Evolutionary conservation across 2,329 filamentous ascomycete genomes (phyloP).

Genomic region (Bipolaris zeicola): DNA sequence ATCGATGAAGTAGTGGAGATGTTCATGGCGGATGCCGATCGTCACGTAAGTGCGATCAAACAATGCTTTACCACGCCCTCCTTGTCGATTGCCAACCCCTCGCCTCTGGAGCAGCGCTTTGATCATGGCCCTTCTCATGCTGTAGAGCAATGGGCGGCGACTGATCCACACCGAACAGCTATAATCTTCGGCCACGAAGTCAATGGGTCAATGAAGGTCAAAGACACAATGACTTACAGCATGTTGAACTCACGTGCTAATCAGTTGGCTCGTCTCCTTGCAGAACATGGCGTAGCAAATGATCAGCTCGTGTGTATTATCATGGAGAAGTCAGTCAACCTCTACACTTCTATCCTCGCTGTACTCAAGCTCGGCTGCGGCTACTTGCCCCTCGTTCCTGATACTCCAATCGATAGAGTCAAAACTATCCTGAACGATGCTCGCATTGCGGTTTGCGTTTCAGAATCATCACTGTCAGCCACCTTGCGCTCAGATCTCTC

Average conservation of each 20-base stretch:
- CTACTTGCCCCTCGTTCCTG: constrained; percentile 79
- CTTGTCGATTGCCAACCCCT: constrained; percentile 52
- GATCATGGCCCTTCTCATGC: constrained; percentile 43
- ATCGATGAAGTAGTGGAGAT: constrained; percentile 59
- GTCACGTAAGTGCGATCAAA: constrained; percentile 36
- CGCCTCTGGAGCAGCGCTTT: constrained; percentile 31
- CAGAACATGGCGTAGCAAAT: constrained; percentile 52
- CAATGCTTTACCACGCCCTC: constrained; percentile 28
- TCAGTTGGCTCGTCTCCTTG: constrained; percentile 63
- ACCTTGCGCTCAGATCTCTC: constrained; percentile 11
- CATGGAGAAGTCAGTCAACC: constrained; percentile 74
- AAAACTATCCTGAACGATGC: constrained; percentile 67
- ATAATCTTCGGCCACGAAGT: constrained; percentile 65
- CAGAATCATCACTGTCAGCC: constrained; percentile 28
- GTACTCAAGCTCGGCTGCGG: constrained; percentile 75
- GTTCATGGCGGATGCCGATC: constrained; percentile 50
- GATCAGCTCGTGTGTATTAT: constrained; percentile 72
- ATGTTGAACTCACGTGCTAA: constrained; percentile 70
- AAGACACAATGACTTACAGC: constrained; percentile 64
- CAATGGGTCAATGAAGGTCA: constrained; percentile 35
- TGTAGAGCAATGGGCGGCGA: constrained; percentile 60
- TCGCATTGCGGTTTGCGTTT: constrained; percentile 56
- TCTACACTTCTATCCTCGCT: constrained; percentile 78
- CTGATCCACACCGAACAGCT: constrained; percentile 62
- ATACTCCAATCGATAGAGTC: constrained; percentile 68